Base-by-base conservation (phyloP, 495 filamentous ascomycete genomes). In the Corynascus novoguineensis region DNA sequence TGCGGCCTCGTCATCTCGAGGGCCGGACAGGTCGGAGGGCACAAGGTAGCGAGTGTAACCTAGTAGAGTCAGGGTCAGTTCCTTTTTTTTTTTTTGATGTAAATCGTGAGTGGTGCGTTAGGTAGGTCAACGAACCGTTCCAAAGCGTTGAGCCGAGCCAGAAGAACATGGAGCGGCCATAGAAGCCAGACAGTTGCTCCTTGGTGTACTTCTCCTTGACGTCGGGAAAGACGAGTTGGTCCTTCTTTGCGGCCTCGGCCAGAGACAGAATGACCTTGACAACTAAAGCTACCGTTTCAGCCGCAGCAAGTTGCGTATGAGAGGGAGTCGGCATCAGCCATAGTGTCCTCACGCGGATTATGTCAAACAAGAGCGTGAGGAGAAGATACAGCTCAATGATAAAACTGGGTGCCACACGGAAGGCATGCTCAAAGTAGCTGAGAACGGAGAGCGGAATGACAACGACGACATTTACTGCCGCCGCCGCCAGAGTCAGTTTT, bases 141-240 rank as follows among this genome's bases (percentile, higher is more conserved):
- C 51, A 54, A 8, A 54, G 38, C 5, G 51, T 54, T 5, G 51
- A 32, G 3, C 37, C 51, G 4, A 54, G 19, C 51, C 51, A 54
- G 25, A 54, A 54, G 51, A 54, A 54, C 51, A 54, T 42, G 11
- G 51, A 54, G 5, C 51, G 51, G 14, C 51, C 51, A 19, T 54
- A 54, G 19, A 54, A 24, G 14, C 51, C 51, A 17, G 51, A 12
- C 24, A 54, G 38, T 21, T 54, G 51, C n/a, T 54, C 51, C 5
- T 7, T n/a, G 4, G 51, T 54, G 17, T 41, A 31, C 38, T 42
- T 41, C 25, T 54, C 17, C 27, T 25, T 54, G 51, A 45, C 14
- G 14, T 22, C n/a, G 4, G 27, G 37, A 27, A 42, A 42, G 1
- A 54, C 15, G 1, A 54, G 37, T 6, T 42, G 24, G 19, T 54